phyloP scores from a whole-genome alignment of 2,329 filamentous ascomycete genomes.

The Calonectria pteridis region DNA sequence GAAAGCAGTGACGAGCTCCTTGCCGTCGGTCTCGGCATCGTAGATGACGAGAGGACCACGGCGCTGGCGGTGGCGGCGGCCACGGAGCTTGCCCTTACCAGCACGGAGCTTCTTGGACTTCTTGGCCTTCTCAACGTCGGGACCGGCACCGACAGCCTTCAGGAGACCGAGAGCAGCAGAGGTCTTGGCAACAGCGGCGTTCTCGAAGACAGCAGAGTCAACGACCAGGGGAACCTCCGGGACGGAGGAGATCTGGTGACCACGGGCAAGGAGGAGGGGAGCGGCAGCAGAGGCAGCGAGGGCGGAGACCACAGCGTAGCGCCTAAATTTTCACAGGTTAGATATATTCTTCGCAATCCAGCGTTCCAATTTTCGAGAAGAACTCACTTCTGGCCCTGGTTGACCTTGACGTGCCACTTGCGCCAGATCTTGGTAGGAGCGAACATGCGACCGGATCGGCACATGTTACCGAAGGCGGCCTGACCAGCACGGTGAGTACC shows the following conservation, averaged over 20 bases:
- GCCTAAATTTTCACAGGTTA: constrained; percentile 65
- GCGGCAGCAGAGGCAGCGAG: constrained; percentile 96
- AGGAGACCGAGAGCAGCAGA: constrained; percentile 87
- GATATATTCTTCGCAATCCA: constrained; percentile 2
- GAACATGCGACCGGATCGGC: constrained; percentile 99
- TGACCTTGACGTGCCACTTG: constrained; percentile 99
- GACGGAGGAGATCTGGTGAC: constrained; percentile 92
- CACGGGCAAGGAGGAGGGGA: constrained; percentile 95
- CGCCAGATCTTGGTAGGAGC: constrained; percentile 99
- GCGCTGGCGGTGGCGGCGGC: constrained; percentile 96
- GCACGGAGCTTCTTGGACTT: constrained; percentile 96
- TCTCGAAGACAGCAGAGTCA: constrained; percentile 89
- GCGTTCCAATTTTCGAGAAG: background rate
- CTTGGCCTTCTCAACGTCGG: constrained; percentile 96
- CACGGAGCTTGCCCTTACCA: constrained; percentile 98
- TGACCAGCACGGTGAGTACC: constrained; percentile 99
- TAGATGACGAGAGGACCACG: constrained; percentile 98
- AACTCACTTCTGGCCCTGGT: constrained; percentile 94
- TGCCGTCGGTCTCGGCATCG: constrained; percentile 94
- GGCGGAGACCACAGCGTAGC: constrained; percentile 97
- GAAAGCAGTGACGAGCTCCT: constrained; percentile 93
- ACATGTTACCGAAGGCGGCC: constrained; percentile 99
- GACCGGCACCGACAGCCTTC: constrained; percentile 89
- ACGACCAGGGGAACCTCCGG: constrained; percentile 98
- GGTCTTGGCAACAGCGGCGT: constrained; percentile 86